A percentile compares a stretch with the other conserved stretches of the same genome.
Evolutionary conservation across 2,329 filamentous ascomycete species (phyloP).

Genomic region (Microcyclosporella mali): DNA sequence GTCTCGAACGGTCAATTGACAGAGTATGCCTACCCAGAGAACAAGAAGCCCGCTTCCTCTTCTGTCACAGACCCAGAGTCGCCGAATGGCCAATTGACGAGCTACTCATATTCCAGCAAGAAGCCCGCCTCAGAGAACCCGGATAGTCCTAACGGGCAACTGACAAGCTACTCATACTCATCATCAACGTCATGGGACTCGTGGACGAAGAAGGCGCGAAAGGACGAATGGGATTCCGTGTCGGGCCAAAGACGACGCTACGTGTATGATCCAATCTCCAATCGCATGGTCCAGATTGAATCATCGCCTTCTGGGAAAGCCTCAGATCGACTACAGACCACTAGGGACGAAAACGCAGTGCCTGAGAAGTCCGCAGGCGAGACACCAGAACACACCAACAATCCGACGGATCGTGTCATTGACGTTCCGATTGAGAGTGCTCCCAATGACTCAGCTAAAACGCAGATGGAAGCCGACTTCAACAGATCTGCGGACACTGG

Average conservation of each 20-base stretch:
- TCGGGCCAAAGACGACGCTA: conserved; percentile 25
- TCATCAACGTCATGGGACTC: conserved; percentile 29
- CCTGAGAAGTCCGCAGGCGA: too few species aligned
- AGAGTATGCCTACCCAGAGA: conserved; percentile 1
- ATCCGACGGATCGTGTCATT: too few species aligned
- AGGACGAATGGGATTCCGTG: conserved; percentile 29
- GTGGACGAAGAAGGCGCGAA: conserved; percentile 25
- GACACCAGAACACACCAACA: too few species aligned
- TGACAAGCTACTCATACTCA: conserved; percentile 22
- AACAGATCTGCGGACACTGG: too few species aligned
- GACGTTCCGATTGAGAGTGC: conserved; percentile 17
- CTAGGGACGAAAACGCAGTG: conserved; percentile 8
- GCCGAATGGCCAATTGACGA: conserved; percentile 13
- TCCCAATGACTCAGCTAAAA: too few species aligned
- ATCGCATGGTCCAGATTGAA: conserved; percentile 31
- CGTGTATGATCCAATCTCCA: conserved; percentile 35
- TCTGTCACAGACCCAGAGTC: conserved; percentile 2
- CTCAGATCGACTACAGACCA: conserved; percentile 6
- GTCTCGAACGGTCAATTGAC: background rate
- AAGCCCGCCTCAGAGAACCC: conserved; percentile 9
- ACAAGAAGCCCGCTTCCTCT: conserved; percentile 4
- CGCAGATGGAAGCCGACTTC: too few species aligned
- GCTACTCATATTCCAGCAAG: conserved; percentile 19
- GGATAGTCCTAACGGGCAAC: conserved; percentile 14
- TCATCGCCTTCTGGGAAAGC: background rate